phyloP scores from a whole-genome alignment of 2,329 filamentous ascomycete species.

The Pyrenophora tritici-repentis region DNA sequence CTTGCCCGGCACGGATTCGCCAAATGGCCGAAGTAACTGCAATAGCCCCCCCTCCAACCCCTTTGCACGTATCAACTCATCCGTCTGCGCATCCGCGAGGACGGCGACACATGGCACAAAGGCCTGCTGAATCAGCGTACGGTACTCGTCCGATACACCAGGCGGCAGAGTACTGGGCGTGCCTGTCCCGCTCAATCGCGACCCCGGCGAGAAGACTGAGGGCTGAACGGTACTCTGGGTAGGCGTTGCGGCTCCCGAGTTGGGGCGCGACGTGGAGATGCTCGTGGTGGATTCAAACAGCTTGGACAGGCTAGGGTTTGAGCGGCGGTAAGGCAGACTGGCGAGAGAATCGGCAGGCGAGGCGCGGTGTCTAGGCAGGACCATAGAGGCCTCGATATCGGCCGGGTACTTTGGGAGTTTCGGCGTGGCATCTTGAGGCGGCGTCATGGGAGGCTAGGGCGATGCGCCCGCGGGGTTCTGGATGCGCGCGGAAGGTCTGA shows the following conservation, averaged over 20 bases:
- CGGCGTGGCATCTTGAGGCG: constrained; percentile 47
- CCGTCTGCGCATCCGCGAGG: constrained; percentile 83
- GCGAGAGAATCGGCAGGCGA: constrained; percentile 65
- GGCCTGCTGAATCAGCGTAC: constrained; percentile 74
- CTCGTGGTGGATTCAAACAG: constrained; percentile 58
- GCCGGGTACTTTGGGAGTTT: constrained; percentile 53
- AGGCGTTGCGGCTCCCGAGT: constrained; percentile 52
- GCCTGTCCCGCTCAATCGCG: constrained; percentile 40
- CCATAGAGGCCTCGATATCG: constrained; percentile 67
- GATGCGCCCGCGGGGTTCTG: constrained; percentile 40
- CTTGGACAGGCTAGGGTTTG: constrained; percentile 58
- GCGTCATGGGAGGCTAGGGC: constrained; percentile 49
- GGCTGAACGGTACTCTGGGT: constrained; percentile 40
- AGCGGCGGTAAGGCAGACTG: constrained; percentile 59
- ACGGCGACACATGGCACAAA: constrained; percentile 90
- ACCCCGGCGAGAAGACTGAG: constrained; percentile 54
- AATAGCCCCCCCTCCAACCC: constrained; percentile 82
- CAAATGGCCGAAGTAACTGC: constrained; percentile 87
- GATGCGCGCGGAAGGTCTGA: constrained; percentile 35
- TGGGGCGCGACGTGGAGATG: constrained; percentile 48
- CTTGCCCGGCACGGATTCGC: constrained; percentile 84
- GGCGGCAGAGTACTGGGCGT: constrained; percentile 49
- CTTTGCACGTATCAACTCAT: constrained; percentile 78
- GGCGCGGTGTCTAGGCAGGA: constrained; percentile 63
- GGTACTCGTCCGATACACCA: constrained; percentile 58